Evolutionary conservation across 306 rosid genomes (phyloP), one percentile per base, ranked within the genome.

Genomic region (Canavalia ensiformis): DNA sequence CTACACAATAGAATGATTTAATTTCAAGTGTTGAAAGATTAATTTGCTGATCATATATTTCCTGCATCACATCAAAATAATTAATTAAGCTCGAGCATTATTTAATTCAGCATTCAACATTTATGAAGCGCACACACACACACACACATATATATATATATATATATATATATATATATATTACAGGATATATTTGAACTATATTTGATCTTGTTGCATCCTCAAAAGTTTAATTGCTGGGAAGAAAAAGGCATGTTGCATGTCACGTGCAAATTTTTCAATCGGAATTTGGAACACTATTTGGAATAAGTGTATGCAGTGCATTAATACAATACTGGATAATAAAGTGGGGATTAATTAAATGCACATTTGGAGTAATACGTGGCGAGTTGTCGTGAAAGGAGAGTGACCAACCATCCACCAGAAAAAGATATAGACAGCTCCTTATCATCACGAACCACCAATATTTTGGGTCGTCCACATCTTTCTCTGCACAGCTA

Each of bases 401-500:
- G 44, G 57, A 85, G 29, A 25, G 68, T 7, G 82, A 87, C 82
- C 66, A 80, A 68, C 57, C 62, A 85, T 18, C 54, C n/a, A 59
- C 51, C 81, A 46, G 45, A 73, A 72, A 80, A 71, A 71, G 83
- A 34, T 69, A 34, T 6, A 35, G 72, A 81, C 57, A 84, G 68
- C 88, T 70, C 60, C 76, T 62, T 63, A 67, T 73, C 70, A 2
- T 54, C 18, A 74, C 25, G 77, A 86, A 70, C 83, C 84, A 75
- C 88, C 84, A 77, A 89, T 79, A 76, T 74, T 77, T 75, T 72
- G 79, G 47, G 77, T 66, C 9, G 47, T 75, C 90, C 78, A 46
- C 50, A 7, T 7, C 62, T 55, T 29, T 79, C 35, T 49, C 4
- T 64, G 2, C 64, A 72, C 85, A 74, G 30, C 75, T 71, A 30